Evolutionary conservation across 768 basidiomycete species (phyloP), one percentile per base, ranked within the genome.

Genomic region (Hericium coralloides): DNA sequence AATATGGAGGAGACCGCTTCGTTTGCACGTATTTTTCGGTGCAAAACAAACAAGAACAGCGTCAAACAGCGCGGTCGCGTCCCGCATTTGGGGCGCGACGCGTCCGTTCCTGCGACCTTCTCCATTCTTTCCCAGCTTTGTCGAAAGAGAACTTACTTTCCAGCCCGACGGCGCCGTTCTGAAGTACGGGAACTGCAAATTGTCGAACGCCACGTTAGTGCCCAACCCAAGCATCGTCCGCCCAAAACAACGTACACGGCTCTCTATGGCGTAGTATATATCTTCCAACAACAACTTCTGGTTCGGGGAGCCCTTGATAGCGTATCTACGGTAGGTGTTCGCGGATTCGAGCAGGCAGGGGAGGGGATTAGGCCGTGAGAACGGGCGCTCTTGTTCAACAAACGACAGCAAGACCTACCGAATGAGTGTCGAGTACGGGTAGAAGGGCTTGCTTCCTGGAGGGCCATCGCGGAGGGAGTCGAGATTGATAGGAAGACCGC

Each of bases 201-300:
- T 31, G 8, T 31, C 31, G 31, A 9, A 8, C 10, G 31, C 31
- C 31, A 31, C 31, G 10, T 31, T 31, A 31, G 31, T 9, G 31
- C 31, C 10, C 8, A 31, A 6, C 6, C 31, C 4, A 31, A 1
- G 31, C 10, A 31, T 31, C 31, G 31, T 9, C 31, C 31, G 8
- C 31, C 8, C 31, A 31, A 31, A 31, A 31, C 31, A 31, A 79
- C 85, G 68, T 72, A 92, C 89, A 65, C 89, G 80, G 53, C 88
- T 90, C 70, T 92, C 90, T 60, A 93, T 92, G 15, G 90, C 90
- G 72, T 92, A 92, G 69, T 93, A 93, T 55, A 93, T 92, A 70
- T 93, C 90, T 73, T 93, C 90, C 53, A 93, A 73, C 55, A 93
- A 73, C 56, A 93, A 70, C 67, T 89, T 91, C 71, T 89, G 87